Evolutionary conservation across 2,329 filamentous ascomycete species (phyloP), one percentile per base, ranked within the genome.

Genomic region (Neophaeococcomyces aloes): DNA sequence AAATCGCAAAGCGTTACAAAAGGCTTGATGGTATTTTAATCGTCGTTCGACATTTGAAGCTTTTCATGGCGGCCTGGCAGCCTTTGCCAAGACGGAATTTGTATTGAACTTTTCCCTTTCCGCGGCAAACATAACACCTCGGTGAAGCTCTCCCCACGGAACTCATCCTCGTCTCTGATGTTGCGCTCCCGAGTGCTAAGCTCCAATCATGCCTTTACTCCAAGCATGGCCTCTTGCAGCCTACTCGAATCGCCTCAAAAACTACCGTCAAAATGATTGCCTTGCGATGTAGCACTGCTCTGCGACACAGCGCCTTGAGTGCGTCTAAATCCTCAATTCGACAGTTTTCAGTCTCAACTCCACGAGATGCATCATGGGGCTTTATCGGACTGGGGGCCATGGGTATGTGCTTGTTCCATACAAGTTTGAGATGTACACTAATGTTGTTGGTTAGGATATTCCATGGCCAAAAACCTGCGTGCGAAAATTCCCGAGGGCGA

Each of bases 391-490:
- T 78, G 34, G 75, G 75, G 11, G 71, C 74, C 58, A 78, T 78
- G 75, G 75, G 74, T 76, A 64, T 33, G 66, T 63, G 23, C 19
- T n/a, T 23, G 8, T 18, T 5, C 35, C 19, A 18, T 19, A 41
- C 32, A 42, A 34, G 42, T 25, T 46, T 18, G 19, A 19, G 31
- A 33, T 32, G 15, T 17, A 29, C 14, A 29, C 29, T 31, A 31
- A 44, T 46, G 45, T 53, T 43, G 36, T 21, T 29, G 13, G 40
- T 15, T 48, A 82, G 80, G 81, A 37, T 84, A 78, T 52, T 75
- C 78, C 37, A 86, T 86, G 81, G 81, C 81, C 29, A 75, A 71
- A 59, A 86, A 84, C 55, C 67, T 86, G 4, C 72, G 79, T 53
- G 69, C 74, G 29, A 84, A 83, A 59, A 71, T 83, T 23, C 74